These are phyloP conservation scores for Didymosphaeria variabile DNA, from an alignment of 2,329 filamentous ascomycete species.

Conservation along the genomic window DNA sequence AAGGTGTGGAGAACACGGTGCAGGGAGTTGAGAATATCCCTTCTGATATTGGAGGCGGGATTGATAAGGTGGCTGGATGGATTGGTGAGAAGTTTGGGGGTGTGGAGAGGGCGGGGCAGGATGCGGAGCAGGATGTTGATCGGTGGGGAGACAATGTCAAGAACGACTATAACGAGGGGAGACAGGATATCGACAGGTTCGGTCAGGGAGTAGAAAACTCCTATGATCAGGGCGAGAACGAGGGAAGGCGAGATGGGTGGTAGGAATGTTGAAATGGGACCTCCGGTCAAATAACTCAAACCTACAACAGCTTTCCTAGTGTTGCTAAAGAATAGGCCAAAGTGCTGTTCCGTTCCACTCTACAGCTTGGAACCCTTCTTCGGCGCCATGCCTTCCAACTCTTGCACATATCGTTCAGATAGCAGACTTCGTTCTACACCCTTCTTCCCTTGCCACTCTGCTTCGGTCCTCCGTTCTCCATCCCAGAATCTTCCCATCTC, in stretches of 20 bases:
- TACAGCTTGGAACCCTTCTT: constrained; percentile 40
- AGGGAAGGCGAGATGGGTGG: not conserved
- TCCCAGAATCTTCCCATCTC: constrained; percentile 50
- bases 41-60: constrained; percentile 5
- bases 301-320: not conserved
- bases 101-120: not conserved
- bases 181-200: not conserved
- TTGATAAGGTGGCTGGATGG: not conserved
- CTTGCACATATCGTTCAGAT: constrained; percentile 39
- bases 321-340: not conserved
- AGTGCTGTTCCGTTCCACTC: no score
- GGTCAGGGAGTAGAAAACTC: not conserved
- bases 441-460: constrained; percentile 42
- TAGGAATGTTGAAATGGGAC: not conserved
- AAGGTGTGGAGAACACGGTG: not conserved
- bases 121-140: constrained; percentile 6
- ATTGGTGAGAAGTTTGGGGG: not conserved
- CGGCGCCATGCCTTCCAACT: constrained; percentile 32
- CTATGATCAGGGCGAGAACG: not conserved
- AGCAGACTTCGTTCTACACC: constrained; percentile 42
- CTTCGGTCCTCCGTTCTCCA: constrained; percentile 40
- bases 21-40: constrained; percentile 1
- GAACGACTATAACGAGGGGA: not conserved
- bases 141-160: not conserved
- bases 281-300: not conserved